Evolutionary conservation across 1,139 yeast genomes (phyloP), one percentile per base, ranked within the genome.

Genomic region (Wickerhamiella infanticola): DNA sequence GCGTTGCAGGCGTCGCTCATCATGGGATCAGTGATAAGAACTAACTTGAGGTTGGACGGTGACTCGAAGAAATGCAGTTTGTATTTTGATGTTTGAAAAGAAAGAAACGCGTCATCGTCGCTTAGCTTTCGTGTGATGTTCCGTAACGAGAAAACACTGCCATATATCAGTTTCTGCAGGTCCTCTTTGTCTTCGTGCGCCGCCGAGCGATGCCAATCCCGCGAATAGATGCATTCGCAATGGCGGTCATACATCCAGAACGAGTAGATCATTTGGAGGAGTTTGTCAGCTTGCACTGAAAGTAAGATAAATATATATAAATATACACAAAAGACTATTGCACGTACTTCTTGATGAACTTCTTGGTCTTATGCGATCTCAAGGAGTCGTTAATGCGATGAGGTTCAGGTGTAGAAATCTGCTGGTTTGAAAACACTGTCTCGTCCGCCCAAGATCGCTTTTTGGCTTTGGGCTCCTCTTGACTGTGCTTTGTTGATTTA

Each of bases 161-260:
- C 98, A 60, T 85, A 90, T 23, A 90, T 68, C 40, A 90, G 72
- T 60, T 90, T 82, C 9, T 90, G 79, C 13, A 75, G 69, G 58
- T 84, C 83, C 41, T 79, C 79, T 29, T 75, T 69, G 56, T 81
- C 80, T 39, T 77, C 77, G 8, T 35, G 23, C 45, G 49, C 35
- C 46, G 47, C 6, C 8, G 24, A 27, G 13, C 44, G 36, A 40
- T 60, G 59, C 66, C 66, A 63, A 48, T 58, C 61, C 45, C 56
- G 55, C 27, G 57, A 51, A 45, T 53, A 63, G 27, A 61, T 55
- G 47, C 65, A 62, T 41, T 61, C 63, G 64, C 94, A 83, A 61
- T 88, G 96, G 58, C 93, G 74, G 60, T 88, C 95, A 60, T 81
- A 88, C 46, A 88, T 74, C 79, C 86, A 82, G 60, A 86, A 81